Evolutionary conservation across 208 protist species (phyloP), one percentile per base, ranked within the genome.

Genomic region (Acanthamoeba triangularis): DNA sequence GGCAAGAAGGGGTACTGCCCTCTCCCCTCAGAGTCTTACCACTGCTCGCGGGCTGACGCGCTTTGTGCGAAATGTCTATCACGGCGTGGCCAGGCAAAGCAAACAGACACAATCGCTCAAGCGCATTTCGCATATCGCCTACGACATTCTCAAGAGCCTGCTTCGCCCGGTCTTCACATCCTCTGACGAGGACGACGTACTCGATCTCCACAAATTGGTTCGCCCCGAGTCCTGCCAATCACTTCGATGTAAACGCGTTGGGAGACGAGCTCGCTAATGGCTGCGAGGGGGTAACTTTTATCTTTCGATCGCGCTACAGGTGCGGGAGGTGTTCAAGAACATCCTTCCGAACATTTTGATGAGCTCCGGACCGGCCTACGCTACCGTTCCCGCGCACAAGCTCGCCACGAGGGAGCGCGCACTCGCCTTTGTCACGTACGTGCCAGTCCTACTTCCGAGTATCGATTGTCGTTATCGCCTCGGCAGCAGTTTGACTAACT

Each of bases 261-360:
- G 10, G 37, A 20, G 18, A 72, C 11, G 13, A n/a, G n/a, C n/a
- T n/a, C n/a, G n/a, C n/a, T n/a, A n/a, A n/a, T n/a, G n/a, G n/a
- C n/a, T n/a, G n/a, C n/a, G n/a, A n/a, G n/a, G n/a, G n/a, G n/a
- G n/a, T n/a, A n/a, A n/a, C n/a, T n/a, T n/a, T n/a, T n/a, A n/a
- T n/a, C n/a, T n/a, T n/a, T n/a, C n/a, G n/a, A n/a, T n/a, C n/a
- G n/a, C n/a, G n/a, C 25, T 28, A 13, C 44, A 82, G 74, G 74
- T 90, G 49, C 47, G 82, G 16, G 67, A 74, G 16, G 67, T 94
- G 41, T 94, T 94, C 37, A 94, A 94, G n/a, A 74, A 94, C 54
- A n/a, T 94, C 18, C 67, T 94, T 11, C 67, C 90, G 2, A 94
- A 94, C 65, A 74, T 94, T 25, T 44, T 94, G 41, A 94, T 94